Base-by-base conservation (phyloP, 805 yeast genomes). In the Pichia manshurica region DNA sequence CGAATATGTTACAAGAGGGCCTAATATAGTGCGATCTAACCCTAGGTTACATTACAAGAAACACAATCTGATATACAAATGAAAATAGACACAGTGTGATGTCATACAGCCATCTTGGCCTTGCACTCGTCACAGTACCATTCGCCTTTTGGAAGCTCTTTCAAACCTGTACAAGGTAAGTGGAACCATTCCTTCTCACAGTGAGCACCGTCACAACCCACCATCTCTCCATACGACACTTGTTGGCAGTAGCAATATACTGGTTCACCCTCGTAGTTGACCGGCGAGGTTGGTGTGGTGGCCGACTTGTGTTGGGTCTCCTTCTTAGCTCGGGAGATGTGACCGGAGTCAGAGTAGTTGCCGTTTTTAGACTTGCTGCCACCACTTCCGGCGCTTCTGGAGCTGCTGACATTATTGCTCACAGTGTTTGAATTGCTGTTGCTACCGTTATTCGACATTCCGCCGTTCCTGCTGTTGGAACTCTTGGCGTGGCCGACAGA, bases 161-260 rank as follows among this genome's bases (percentile, higher is more conserved):
- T 79, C 57, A 89, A 74, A 0, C 96, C 96, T 38, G 87, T 85
- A 66, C 98, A 90, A 16, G 95, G 95, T 56, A 91, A 71, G 70
- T 90, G 98, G 68, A 90, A 90, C 98, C 98, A 90, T 65, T 90
- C 98, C 46, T 88, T 73, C 62, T 82, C 82, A 70, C 98, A 91
- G 49, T 82, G 80, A 32, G 87, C 90, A 12, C 96, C 97, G 61
- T 93, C 99, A 68, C 99, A 93, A 2, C 96, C 99, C 51, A 93
- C 97, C 99, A 93, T 93, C 61, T 93, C 98, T 17, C 99, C 99
- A 62, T 86, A 93, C 4, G 97, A 91, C 0, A 90, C 96, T 63
- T 90, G 96, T 63, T 89, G 87, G 69, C 99, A 93, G 69, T 91
- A 90, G 66, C 99, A 93, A 64, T 91, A 91, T 2, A 89, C 78